These are phyloP conservation scores for Glycine tomentella DNA, from an alignment of 306 rosid genomes.

Conservation along the genomic window DNA sequence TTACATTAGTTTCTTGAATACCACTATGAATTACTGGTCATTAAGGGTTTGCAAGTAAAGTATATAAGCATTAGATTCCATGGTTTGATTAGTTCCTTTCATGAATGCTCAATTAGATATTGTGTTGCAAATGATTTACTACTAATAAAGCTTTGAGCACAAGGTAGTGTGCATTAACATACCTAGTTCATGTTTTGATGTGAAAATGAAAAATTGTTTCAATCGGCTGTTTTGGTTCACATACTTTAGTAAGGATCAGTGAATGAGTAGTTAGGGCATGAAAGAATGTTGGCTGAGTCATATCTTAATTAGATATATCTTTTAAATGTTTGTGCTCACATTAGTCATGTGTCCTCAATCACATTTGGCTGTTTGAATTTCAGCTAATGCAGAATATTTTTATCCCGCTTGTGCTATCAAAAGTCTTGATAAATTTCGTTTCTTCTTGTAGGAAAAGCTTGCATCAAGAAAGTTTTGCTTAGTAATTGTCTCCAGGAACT, in stretches of 20 bases:
- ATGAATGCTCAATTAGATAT: not conserved
- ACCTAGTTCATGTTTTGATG: not conserved
- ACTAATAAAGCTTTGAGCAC: not conserved
- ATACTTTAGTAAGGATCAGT: not conserved
- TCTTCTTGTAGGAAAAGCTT: conserved; percentile 76
- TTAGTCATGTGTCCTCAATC: not conserved
- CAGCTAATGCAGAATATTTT: not conserved
- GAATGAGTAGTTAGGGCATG: not conserved
- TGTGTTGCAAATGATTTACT: not conserved
- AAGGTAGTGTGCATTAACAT: not conserved
- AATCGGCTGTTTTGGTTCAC: not conserved
- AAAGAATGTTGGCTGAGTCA: not conserved
- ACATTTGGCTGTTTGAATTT: conserved; percentile 9
- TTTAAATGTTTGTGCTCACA: not conserved
- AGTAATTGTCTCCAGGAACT: conserved; percentile 98
- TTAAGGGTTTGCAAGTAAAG: not conserved
- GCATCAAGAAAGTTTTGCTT: conserved; percentile 96
- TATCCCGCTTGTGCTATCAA: conserved; percentile 9
- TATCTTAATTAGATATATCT: not conserved
- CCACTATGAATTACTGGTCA: not conserved
- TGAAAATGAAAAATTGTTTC: not conserved
- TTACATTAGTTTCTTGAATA: conserved; percentile 25
- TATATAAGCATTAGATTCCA: not conserved
- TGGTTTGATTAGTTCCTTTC: conserved; percentile 20
- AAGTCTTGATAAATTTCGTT: conserved; percentile 25